These are phyloP conservation scores for Parathielavia appendiculata DNA, from an alignment of 495 filamentous ascomycete species.

Conservation along the genomic window DNA sequence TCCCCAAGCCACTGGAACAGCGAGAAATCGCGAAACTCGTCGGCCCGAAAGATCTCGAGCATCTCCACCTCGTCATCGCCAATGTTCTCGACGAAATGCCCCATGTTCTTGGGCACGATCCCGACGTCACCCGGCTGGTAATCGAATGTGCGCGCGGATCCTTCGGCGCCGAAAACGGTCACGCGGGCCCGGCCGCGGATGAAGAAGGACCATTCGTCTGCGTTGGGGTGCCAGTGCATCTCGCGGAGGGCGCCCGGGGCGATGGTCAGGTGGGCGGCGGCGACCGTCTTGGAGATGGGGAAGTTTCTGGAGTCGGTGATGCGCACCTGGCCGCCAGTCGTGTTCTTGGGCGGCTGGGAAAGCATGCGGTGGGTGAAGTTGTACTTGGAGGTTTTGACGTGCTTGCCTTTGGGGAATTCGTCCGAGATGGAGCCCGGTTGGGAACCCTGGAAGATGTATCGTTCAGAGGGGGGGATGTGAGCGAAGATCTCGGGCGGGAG, in stretches of 20 bases:
- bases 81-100: constrained; percentile 60
- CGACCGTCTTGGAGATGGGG: constrained; percentile 57
- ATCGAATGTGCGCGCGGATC: constrained; percentile 45
- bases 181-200: constrained; percentile 46
- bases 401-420: constrained; percentile 40
- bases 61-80: constrained; percentile 56
- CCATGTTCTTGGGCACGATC: constrained; percentile 56
- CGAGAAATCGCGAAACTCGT: constrained; percentile 57
- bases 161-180: constrained; percentile 48
- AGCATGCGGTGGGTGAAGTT: constrained; percentile 61
- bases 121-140: constrained; percentile 54
- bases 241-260: constrained; percentile 55
- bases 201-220: constrained; percentile 56
- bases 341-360: constrained; percentile 48
- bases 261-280: constrained; percentile 56
- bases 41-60: constrained; percentile 55
- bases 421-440: constrained; percentile 42
- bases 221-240: constrained; percentile 56
- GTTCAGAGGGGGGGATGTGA: constrained; percentile 52
- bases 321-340: constrained; percentile 53
- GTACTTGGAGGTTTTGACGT: constrained; percentile 54
- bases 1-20: constrained; percentile 66
- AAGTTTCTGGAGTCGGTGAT: constrained; percentile 65
- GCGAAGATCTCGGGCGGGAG: constrained; percentile 54
- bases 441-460: constrained; percentile 65